Conservation (phyloP, 495 filamentous ascomycete species). For the Coniosporium apollinis region DNA sequence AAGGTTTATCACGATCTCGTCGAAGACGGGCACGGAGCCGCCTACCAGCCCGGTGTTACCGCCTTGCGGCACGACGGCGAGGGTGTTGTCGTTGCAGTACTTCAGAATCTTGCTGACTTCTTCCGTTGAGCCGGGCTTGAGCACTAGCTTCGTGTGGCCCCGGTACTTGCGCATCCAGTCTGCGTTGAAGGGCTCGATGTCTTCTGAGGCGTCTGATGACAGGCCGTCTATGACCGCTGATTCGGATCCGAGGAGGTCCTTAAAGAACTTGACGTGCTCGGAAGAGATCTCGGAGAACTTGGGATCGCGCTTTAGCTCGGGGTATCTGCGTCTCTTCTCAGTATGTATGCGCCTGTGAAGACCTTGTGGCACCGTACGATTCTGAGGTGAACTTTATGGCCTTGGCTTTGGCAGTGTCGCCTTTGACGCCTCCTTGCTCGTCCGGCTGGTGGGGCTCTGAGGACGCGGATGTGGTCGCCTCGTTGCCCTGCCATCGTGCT, state of each 20-base stretch:
- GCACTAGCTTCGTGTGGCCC: conserved; percentile 68
- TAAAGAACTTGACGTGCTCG: conserved; percentile 71
- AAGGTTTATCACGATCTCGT: conserved; percentile 89
- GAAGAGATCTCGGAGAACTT: conserved; percentile 48
- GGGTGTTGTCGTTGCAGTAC: conserved; percentile 80
- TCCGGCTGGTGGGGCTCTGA: conserved; percentile 24
- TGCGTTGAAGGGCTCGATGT: conserved; percentile 82
- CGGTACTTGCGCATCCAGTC: conserved; percentile 99
- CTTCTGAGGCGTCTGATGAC: conserved; percentile 45
- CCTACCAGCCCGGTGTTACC: conserved; percentile 93
- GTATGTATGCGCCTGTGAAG: neutral
- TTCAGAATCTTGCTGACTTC: conserved; percentile 76
- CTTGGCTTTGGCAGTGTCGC: conserved; percentile 24
- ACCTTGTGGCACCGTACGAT: conserved; percentile 26
- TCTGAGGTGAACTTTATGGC: conserved; percentile 63
- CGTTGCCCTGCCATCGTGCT: conserved; percentile 11
- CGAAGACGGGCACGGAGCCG: conserved; percentile 87
- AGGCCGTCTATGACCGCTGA: conserved; percentile 76
- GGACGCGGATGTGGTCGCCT: conserved; percentile 19
- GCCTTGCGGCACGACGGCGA: conserved; percentile 95
- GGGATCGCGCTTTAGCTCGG: conserved; percentile 59
- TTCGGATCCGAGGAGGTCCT: conserved; percentile 50
- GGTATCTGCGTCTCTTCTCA: conserved; percentile 36
- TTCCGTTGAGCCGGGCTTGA: conserved; percentile 66
- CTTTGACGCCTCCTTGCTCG: conserved; percentile 17